Percentiles rank a stretch among this genome's conserved stretches.
Evolutionary conservation across 2,329 filamentous ascomycete species (phyloP).

Genomic region (Tolypocladium capitatum): DNA sequence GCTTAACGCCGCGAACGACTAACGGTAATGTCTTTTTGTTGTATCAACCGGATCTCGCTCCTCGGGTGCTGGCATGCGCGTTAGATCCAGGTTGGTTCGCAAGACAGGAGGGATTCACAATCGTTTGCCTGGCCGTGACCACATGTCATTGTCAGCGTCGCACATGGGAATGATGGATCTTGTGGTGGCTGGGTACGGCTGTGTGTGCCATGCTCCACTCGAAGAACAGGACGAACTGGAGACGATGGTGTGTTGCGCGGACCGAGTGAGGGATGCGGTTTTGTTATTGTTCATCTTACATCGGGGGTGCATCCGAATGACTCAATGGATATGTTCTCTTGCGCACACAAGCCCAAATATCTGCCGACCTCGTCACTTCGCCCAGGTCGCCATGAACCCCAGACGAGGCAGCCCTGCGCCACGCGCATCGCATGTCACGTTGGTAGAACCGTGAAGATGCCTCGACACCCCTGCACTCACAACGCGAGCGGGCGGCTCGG

Average conservation of each 20-base stretch:
- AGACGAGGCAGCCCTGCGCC: too few species aligned
- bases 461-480: too few species aligned
- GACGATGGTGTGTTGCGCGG: neutral
- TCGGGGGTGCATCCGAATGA: neutral
- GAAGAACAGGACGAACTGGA: neutral
- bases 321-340: neutral
- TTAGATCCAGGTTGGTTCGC: neutral
- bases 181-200: neutral
- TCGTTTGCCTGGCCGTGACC: neutral
- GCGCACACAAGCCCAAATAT: neutral
- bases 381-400: too few species aligned
- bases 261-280: neutral
- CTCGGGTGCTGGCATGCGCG: constrained; percentile 2
- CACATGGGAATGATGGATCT: neutral
- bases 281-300: neutral
- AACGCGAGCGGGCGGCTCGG: too few species aligned
- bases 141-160: neutral
- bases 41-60: neutral
- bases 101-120: neutral
- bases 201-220: too few species aligned
- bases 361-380: too few species aligned
- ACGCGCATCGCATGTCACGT: too few species aligned
- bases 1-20: constrained; percentile 1
- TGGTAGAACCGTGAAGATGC: too few species aligned
- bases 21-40: constrained; percentile 5